Evolutionary conservation across 164 flowering plant species (phyloP), one percentile per base, ranked within the genome.

Genomic region (Nymphaea colorata): DNA sequence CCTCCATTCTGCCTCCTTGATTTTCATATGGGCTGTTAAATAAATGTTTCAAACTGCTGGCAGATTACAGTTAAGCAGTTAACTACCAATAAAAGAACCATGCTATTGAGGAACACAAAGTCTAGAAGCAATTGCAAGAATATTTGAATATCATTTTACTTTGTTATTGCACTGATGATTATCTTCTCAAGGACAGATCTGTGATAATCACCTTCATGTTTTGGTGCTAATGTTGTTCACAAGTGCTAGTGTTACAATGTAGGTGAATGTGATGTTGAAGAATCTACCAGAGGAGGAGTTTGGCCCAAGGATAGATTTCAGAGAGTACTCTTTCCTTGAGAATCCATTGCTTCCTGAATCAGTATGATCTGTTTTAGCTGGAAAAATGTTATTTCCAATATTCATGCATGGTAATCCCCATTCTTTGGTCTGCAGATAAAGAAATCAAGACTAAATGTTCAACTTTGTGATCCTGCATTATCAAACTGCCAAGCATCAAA

Each of bases 381-480:
- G 16, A 41, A 10, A 17, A 61, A 17, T 61, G 7, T 10, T 6
- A 4, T 8, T 5, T 10, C 7, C 14, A 11, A 61, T 61, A 6
- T 61, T 61, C 3, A 8, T 51, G 12, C 57, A 51, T 3, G 57
- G 8, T 51, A 51, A 51, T 10, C 57, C 14, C 14, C 2, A 51
- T 51, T 51, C 57, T 51, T 51, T 15, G 67, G 59, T 64, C 68
- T 78, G 68, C 81, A 94, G 99, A 92, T 94, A 69, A 95, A 87
- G 76, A 90, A 88, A 18, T 95, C 99, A 44, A 79, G 90, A 87
- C 98, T 95, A 74, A 88, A 95, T 74, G 96, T 95, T 76, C 87
- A 92, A 66, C 84, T 95, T 72, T 95, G 99, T 77, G 82, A 85
- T 69, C 86, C 73, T 61, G 91, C 86, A 76, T 76, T 80, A 15